phyloP scores from a whole-genome alignment of 2,329 filamentous ascomycete genomes.

The Microsporum audouinii region DNA sequence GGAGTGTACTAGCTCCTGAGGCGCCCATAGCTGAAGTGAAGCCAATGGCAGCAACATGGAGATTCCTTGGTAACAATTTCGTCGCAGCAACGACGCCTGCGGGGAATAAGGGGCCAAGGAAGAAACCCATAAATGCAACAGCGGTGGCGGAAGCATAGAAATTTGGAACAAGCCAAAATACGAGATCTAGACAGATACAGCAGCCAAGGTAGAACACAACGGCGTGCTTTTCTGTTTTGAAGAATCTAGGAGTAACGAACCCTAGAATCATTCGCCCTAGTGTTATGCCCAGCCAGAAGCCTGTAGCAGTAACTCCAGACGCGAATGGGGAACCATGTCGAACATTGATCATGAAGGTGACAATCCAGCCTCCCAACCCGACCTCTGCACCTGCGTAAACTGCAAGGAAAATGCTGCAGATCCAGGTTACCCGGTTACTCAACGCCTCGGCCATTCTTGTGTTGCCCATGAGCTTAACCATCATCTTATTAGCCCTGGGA shows the following conservation, averaged over 20 bases:
- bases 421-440: slow-evolving; percentile 49
- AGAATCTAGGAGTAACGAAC: slow-evolving; percentile 55
- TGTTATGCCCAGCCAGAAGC: slow-evolving; percentile 77
- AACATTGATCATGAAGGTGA: slow-evolving; percentile 74
- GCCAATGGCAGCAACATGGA: slow-evolving; percentile 70
- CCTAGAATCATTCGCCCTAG: slow-evolving; percentile 61
- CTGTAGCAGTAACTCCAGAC: slow-evolving; percentile 63
- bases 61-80: slow-evolving; percentile 58
- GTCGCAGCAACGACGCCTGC: slow-evolving; percentile 61
- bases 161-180: slow-evolving; percentile 72
- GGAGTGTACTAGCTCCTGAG: slow-evolving; percentile 47
- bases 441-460: slow-evolving; percentile 21
- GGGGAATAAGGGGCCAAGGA: slow-evolving; percentile 68
- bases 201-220: slow-evolving; percentile 54
- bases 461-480: slow-evolving; percentile 11
- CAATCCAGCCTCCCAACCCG: slow-evolving; percentile 67
- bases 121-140: slow-evolving; percentile 63
- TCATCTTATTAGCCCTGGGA: neutral
- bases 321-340: slow-evolving; percentile 57
- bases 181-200: slow-evolving; percentile 53
- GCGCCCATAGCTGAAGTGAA: slow-evolving; percentile 71
- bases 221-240: slow-evolving; percentile 58
- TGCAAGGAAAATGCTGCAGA: slow-evolving; percentile 60
- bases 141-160: slow-evolving; percentile 64
- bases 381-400: slow-evolving; percentile 66